Percentiles rank a stretch among this genome's conserved stretches.
Conservation (phyloP, 2,329 filamentous ascomycete species). For the Raffaelea deltoideospora region DNA sequence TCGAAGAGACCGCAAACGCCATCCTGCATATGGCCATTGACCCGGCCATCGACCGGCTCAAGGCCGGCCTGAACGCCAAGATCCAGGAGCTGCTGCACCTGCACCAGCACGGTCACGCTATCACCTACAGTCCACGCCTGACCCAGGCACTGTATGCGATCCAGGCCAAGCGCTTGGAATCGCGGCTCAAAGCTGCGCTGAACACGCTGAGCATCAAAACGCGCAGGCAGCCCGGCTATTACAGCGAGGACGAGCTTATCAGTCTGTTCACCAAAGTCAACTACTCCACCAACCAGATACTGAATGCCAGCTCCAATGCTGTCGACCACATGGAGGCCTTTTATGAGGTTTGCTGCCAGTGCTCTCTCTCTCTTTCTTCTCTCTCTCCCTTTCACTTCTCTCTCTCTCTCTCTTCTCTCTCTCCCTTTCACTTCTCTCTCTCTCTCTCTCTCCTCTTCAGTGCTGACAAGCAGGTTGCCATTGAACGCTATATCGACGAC, state of each 20-base stretch:
- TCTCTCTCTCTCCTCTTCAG: too few relatives aligned
- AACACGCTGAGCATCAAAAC: background rate
- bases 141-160: conserved; percentile 18
- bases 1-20: conserved; percentile 6
- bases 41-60: conserved; percentile 12
- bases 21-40: conserved; percentile 12
- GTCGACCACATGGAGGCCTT: conserved; percentile 27
- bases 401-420: too few relatives aligned
- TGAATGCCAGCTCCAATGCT: conserved; percentile 22
- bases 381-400: too few relatives aligned
- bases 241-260: conserved; percentile 10
- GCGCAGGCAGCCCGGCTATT: background rate
- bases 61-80: conserved; percentile 16
- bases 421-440: too few relatives aligned
- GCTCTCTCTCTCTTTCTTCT: too few relatives aligned
- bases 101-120: conserved; percentile 17
- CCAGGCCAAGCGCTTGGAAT: conserved; percentile 5
- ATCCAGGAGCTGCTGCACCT: conserved; percentile 22
- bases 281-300: too few relatives aligned
- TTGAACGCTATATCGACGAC: conserved; percentile 14
- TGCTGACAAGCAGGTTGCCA: conserved; percentile 13
- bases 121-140: conserved; percentile 24
- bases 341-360: conserved; percentile 22
- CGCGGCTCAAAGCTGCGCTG: background rate
- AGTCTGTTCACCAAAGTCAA: too few relatives aligned